Evolutionary conservation across 208 protist species (phyloP), one percentile per base, ranked within the genome.

Genomic region (Acanthamoeba castellanii): DNA sequence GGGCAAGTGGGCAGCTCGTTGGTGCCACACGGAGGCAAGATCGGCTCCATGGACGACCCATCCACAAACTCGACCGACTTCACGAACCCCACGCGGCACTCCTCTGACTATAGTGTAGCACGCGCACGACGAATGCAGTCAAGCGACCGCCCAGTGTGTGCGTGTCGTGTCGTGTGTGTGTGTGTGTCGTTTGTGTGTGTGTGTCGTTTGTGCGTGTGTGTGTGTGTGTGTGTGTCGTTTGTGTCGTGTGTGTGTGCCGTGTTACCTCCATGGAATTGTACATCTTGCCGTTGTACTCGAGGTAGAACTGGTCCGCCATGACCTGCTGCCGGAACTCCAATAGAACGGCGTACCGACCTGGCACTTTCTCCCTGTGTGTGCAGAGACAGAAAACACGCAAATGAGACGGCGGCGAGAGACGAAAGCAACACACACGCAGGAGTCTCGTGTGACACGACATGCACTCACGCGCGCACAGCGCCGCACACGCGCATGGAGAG

Each of bases 261-360:
- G 18, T 7, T 27, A 91, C 92, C 30, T 97, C 97, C 57, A 98
- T 91, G 18, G 95, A 97, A 72, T 82, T 96, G 90, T 97, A 98
- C 18, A 68, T 57, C 20, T 91, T 92, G 25, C 96, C 95, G 94
- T 98, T 97, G 94, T 96, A 98, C 11, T 95, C 61, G 42, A 95
- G 72, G 72, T 97, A 97, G 64, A 98, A 97, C 64, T 95, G 94
- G 70, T 97, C 96, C 20, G 97, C 95, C 25, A 11, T 25, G 16
- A 45, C 20, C 95, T 97, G 95, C 59, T 93, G 34, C 27, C 16
- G 45, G 84, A 98, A 97, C 37, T 90, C 82, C 16, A 97, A 3
- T n/a, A 98, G 55, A 18, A 96, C 97, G 93, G 97, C 96, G 91
- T 97, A 98, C 72, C 94, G 96, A 55, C 91, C 88, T 11, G 90